These are phyloP conservation scores for Mycena floridula DNA, from an alignment of 768 basidiomycete genomes.

Conservation along the genomic window DNA sequence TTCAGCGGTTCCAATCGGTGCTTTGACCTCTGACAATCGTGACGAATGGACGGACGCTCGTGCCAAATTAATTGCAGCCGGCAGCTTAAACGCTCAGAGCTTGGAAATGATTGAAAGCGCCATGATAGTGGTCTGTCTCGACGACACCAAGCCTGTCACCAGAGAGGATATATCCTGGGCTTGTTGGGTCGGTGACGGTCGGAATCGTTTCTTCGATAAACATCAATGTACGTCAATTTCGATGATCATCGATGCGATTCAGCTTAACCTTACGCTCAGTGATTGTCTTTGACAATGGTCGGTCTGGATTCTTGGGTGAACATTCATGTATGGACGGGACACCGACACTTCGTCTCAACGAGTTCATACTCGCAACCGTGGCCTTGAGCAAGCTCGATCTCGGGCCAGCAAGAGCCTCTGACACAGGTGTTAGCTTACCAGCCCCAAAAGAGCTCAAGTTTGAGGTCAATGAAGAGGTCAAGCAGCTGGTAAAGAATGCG, in stretches of 20 bases:
- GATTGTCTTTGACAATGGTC: conserved; percentile 91
- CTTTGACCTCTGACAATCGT: conserved; percentile 83
- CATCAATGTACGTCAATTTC: conserved; percentile 65
- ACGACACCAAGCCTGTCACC: conserved; percentile 75
- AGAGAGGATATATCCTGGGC: conserved; percentile 78
- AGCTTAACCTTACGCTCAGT: conserved; percentile 38
- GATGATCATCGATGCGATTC: neutral
- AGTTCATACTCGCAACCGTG: conserved; percentile 80
- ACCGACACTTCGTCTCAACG: conserved; percentile 91
- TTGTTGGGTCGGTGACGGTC: conserved; percentile 86
- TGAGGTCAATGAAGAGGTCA: conserved; percentile 49
- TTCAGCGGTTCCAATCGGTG: conserved; percentile 55
- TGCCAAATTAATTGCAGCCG: conserved; percentile 55
- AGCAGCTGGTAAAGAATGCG: conserved; percentile 48
- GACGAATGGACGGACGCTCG: conserved; percentile 83
- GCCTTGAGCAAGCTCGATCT: conserved; percentile 71
- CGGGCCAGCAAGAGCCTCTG: conserved; percentile 39
- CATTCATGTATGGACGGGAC: conserved; percentile 93
- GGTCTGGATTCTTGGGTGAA: conserved; percentile 88
- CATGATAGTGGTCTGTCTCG: conserved; percentile 81
- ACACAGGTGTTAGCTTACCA: conserved; percentile 35
- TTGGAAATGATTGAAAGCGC: conserved; percentile 84
- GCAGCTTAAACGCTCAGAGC: conserved; percentile 56
- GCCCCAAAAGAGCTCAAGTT: conserved; percentile 67
- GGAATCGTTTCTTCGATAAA: conserved; percentile 95